These are phyloP conservation scores for Cymbidium sinense DNA, from an alignment of 106 monocot species.

Conservation along the genomic window DNA sequence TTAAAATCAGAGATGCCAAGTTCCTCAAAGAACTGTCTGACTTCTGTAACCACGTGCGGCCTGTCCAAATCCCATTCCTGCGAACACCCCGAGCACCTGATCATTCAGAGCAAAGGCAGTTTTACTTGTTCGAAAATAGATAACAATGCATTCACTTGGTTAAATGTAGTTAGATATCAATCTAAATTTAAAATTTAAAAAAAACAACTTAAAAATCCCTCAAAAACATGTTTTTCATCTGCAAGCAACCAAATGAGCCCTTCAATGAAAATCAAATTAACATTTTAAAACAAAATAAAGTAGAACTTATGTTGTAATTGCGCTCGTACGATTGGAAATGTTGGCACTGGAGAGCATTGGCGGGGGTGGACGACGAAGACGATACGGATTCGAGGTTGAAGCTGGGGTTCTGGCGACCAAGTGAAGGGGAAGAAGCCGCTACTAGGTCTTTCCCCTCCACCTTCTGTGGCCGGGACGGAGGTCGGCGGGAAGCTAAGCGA, in stretches of 20 bases:
- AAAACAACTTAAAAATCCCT: too few species aligned
- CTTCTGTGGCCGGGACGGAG: background rate
- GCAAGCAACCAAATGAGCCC: background rate
- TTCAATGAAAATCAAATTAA: background rate
- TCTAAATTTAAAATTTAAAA: too few species aligned
- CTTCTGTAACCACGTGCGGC: slow-evolving; percentile 60
- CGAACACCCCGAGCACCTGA: slow-evolving; percentile 86
- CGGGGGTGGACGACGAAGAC: slow-evolving; percentile 16
- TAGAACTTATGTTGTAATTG: background rate
- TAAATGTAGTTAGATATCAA: too few species aligned
- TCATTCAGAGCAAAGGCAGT: background rate
- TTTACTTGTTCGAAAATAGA: background rate
- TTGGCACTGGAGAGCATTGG: slow-evolving; percentile 51
- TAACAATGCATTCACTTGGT: background rate
- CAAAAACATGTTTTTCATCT: too few species aligned
- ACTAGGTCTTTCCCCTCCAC: background rate
- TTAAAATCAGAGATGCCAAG: slow-evolving; percentile 67
- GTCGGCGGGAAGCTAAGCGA: slow-evolving; percentile 21
- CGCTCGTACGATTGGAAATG: slow-evolving; percentile 68
- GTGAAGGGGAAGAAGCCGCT: background rate
- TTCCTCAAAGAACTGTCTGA: slow-evolving; percentile 49
- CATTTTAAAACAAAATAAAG: background rate
- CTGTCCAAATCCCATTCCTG: slow-evolving; percentile 72
- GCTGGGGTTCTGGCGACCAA: slow-evolving; percentile 11
- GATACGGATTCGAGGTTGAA: slow-evolving; percentile 3